These are phyloP conservation scores for Podochytrium sp. DNA, from an alignment of 192 early-diverging fungal species.

Conservation along the genomic window DNA sequence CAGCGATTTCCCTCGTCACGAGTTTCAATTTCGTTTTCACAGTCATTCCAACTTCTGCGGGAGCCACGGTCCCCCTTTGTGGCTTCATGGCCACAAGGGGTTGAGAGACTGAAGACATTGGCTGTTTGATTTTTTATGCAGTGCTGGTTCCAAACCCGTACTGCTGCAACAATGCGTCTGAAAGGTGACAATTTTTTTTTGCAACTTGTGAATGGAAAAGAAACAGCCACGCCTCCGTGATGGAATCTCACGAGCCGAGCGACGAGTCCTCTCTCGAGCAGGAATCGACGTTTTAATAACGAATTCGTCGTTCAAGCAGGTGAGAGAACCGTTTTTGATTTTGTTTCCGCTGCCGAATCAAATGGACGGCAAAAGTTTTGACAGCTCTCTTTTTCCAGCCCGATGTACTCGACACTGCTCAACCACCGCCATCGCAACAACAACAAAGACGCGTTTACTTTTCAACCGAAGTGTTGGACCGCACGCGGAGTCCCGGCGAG, in stretches of 20 bases:
- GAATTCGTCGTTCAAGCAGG: conserved; percentile 32
- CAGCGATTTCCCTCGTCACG: conserved; percentile 13
- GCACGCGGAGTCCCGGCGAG: no score
- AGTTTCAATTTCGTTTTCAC: conserved; percentile 11
- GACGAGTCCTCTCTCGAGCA: conserved; percentile 27
- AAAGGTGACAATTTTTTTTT: background rate
- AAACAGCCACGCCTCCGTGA: background rate
- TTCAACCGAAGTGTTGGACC: no score
- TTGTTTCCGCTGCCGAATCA: background rate
- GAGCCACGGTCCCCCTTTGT: background rate
- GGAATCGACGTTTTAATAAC: conserved; percentile 40
- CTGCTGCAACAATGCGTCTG: background rate
- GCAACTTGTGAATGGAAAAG: background rate
- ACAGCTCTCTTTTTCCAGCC: conserved; percentile 8
- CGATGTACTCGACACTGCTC: conserved; percentile 9
- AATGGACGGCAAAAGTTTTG: background rate
- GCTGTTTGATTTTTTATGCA: background rate
- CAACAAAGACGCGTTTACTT: background rate
- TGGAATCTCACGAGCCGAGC: conserved; percentile 34
- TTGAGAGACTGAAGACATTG: background rate
- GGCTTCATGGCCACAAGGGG: background rate
- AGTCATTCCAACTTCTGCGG: background rate
- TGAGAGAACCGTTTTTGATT: background rate
- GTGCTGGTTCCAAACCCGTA: background rate
- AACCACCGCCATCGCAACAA: background rate